These are phyloP conservation scores for Papilionanthe hybrid DNA, from an alignment of 116 monocot species.

Conservation along the genomic window DNA sequence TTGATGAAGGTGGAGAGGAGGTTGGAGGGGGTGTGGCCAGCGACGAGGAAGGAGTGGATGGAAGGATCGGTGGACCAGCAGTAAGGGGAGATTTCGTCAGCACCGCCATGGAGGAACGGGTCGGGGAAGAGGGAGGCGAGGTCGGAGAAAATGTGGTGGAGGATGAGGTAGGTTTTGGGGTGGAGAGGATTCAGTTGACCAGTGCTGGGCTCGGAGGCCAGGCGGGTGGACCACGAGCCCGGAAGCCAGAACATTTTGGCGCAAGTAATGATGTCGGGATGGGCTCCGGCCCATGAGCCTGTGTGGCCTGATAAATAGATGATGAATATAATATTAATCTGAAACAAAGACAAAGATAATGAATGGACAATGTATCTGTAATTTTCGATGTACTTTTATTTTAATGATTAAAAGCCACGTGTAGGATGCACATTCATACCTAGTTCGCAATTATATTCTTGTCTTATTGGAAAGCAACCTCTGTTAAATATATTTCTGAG, in stretches of 20 bases:
- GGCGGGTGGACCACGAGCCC: background rate
- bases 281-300: conserved; percentile 70
- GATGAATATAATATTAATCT: background rate
- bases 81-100: conserved; percentile 65
- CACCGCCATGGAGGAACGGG: conserved; percentile 64
- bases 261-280: conserved; percentile 82
- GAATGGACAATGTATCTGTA: too few species aligned
- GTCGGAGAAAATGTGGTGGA: conserved; percentile 53
- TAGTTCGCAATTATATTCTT: too few species aligned
- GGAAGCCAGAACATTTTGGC: conserved; percentile 78
- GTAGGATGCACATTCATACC: too few species aligned
- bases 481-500: too few species aligned
- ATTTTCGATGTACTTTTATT: too few species aligned
- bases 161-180: conserved; percentile 60
- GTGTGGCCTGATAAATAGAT: conserved; percentile 58
- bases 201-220: conserved; percentile 78
- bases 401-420: too few species aligned
- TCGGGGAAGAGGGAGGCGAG: conserved; percentile 69
- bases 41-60: conserved; percentile 41
- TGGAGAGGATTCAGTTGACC: conserved; percentile 89
- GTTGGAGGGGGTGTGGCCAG: conserved; percentile 40
- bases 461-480: too few species aligned
- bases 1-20: conserved; percentile 67
- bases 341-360: too few species aligned
- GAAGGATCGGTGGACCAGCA: conserved; percentile 70